Percentiles rank a stretch among this genome's conserved stretches.
These are phyloP conservation scores for Lyophyllum semitale DNA, from an alignment of 768 basidiomycete species.

Conservation along the genomic window DNA sequence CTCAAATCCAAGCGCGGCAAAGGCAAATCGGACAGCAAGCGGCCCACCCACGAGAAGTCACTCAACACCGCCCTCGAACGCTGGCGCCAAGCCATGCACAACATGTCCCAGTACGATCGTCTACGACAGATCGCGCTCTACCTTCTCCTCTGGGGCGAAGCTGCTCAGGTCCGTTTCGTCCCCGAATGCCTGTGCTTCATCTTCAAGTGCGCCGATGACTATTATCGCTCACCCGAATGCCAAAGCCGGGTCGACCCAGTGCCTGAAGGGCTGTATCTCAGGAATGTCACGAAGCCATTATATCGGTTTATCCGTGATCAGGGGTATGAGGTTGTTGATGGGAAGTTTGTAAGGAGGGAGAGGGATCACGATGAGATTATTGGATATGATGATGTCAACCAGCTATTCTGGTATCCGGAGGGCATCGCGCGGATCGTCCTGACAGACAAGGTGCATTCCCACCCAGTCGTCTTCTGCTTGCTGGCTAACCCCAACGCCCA, in stretches of 20 bases:
- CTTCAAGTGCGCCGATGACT: conserved; percentile 99
- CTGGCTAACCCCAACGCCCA: background rate
- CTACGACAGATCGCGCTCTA: conserved; percentile 95
- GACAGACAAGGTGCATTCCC: conserved; percentile 74
- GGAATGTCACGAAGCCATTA: conserved; percentile 87
- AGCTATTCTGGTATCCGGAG: conserved; percentile 99
- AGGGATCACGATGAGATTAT: conserved; percentile 92
- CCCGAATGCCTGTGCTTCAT: conserved; percentile 99
- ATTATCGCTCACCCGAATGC: conserved; percentile 98
- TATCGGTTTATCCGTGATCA: conserved; percentile 98
- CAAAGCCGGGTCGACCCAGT: conserved; percentile 91
- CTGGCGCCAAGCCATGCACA: conserved; percentile 98
- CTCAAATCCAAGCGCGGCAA: conserved; percentile 68
- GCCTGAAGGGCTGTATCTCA: conserved; percentile 93
- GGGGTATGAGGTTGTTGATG: conserved; percentile 94
- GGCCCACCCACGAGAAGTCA: conserved; percentile 57
- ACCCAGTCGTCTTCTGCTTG: background rate
- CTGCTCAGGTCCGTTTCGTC: conserved; percentile 93
- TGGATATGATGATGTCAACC: conserved; percentile 98
- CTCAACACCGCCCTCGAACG: conserved; percentile 85
- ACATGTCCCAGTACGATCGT: conserved; percentile 98
- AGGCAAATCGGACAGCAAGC: conserved; percentile 30
- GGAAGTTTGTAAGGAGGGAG: conserved; percentile 92
- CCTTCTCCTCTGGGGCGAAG: conserved; percentile 97
- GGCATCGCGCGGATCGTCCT: conserved; percentile 92